Base-by-base conservation (phyloP, 495 filamentous ascomycete genomes). In the Hypoxylon intermedium region DNA sequence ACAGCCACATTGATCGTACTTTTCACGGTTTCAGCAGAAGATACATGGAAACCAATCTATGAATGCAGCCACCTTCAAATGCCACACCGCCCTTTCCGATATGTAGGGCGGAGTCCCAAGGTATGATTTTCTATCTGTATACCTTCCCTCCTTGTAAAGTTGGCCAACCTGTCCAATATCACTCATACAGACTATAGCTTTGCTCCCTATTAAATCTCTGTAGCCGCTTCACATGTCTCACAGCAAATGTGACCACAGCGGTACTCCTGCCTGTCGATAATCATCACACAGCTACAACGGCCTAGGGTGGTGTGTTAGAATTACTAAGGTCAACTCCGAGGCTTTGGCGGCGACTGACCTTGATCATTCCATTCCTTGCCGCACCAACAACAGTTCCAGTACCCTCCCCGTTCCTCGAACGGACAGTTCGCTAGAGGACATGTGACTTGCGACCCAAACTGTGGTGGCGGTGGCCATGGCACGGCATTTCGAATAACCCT, bases 371-470 rank as follows among this genome's bases (percentile, higher is more conserved):
- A 71, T 31, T 70, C 66, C 36, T 77, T 75, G 13, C 73, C 75
- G 24, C 73, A 75, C 73, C 71, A 75, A 47, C 73, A 77, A 55
- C 73, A 77, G 57, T 73, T 75, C 73, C 75, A 77, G 34, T 48
- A 69, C 3, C 73, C 62, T 15, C 71, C 67, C 40, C 72, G 67
- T 48, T 67, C 59, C 60, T 75, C 72, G 50, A 72, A 77, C 5
- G 73, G 73, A 41, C 75, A 77, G 23, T 64, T 65, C 13, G 63
- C 44, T 19, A 74, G 51, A 18, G 73, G 72, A 34, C 75, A 77
- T 26, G 58, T 54, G 55, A 67, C 61, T 19, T 61, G 66, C 2
- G 58, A 45, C 7, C 60, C 67, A 51, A 65, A 74, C 28, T 66
- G 65, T 13, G 73, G 64, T 28, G 72, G 74, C 16, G 69, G 67